These are phyloP conservation scores for Podila minutissima DNA, from an alignment of 192 early-diverging fungal species.

Conservation along the genomic window DNA sequence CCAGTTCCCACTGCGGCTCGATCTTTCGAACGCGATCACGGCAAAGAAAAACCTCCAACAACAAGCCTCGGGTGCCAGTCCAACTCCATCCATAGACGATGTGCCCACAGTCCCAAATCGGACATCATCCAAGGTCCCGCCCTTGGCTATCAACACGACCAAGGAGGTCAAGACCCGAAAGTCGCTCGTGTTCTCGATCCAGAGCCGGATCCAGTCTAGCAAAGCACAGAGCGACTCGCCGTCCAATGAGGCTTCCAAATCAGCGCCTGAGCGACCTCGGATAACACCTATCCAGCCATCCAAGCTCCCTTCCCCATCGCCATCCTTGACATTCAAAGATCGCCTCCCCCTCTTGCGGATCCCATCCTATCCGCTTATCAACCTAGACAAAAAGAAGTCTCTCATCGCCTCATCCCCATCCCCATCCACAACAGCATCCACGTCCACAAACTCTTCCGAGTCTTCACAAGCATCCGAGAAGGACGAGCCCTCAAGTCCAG, in stretches of 20 bases:
- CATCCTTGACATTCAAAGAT: slow-evolving; percentile 9
- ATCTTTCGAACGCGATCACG: slow-evolving; percentile 9
- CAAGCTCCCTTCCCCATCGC: neutral
- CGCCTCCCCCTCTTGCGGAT: slow-evolving; percentile 18
- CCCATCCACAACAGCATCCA: neutral
- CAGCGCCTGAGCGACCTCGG: neutral
- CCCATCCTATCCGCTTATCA: slow-evolving; percentile 30
- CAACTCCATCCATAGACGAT: neutral
- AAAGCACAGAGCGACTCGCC: neutral
- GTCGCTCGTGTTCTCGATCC: slow-evolving; percentile 27
- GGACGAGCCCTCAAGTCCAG: neutral
- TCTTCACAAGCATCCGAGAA: neutral
- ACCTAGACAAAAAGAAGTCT: slow-evolving; percentile 14
- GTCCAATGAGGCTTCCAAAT: neutral
- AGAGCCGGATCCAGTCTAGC: slow-evolving; percentile 15
- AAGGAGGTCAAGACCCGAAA: slow-evolving; percentile 18
- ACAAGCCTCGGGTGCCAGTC: neutral
- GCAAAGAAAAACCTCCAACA: neutral
- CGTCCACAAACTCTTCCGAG: neutral
- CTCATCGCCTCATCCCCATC: neutral
- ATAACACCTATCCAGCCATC: neutral
- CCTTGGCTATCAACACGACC: neutral
- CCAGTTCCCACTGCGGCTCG: slow-evolving; percentile 20
- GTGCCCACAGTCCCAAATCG: neutral
- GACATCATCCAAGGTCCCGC: neutral